Evolutionary conservation across 140 eudicot genomes (phyloP).

Genomic region (Oenanthe javanica): DNA sequence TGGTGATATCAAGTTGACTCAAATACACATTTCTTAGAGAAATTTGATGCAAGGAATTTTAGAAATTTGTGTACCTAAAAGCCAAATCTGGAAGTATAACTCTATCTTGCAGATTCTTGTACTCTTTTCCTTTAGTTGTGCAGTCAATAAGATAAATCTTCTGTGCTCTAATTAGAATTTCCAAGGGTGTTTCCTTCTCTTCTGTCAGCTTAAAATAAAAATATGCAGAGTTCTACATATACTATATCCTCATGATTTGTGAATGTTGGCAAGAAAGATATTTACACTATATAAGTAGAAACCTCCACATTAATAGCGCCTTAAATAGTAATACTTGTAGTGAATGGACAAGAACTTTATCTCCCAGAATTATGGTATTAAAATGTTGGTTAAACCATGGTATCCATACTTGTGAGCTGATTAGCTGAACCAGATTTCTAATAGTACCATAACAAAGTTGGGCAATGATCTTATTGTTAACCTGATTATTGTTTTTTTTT

Average conservation of each 20-base stretch:
- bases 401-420: background rate
- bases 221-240: background rate
- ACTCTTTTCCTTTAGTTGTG: background rate
- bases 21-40: background rate
- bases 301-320: background rate
- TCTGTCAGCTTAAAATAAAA: background rate
- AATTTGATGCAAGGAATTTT: background rate
- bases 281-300: background rate
- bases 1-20: background rate
- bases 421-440: background rate
- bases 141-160: background rate
- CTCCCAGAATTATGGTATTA: background rate
- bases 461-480: background rate
- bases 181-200: background rate
- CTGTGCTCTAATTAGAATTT: background rate
- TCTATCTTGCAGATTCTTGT: background rate
- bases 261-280: background rate
- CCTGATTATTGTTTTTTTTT: background rate
- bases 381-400: background rate
- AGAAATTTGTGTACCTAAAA: background rate
- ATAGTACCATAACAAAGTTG: background rate
- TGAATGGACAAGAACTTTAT: background rate
- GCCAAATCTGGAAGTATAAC: background rate
- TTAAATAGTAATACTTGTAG: too few relatives aligned
- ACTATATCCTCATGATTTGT: background rate